Conservation (phyloP, 2,329 filamentous ascomycete species). For the Alternaria gaisen region DNA sequence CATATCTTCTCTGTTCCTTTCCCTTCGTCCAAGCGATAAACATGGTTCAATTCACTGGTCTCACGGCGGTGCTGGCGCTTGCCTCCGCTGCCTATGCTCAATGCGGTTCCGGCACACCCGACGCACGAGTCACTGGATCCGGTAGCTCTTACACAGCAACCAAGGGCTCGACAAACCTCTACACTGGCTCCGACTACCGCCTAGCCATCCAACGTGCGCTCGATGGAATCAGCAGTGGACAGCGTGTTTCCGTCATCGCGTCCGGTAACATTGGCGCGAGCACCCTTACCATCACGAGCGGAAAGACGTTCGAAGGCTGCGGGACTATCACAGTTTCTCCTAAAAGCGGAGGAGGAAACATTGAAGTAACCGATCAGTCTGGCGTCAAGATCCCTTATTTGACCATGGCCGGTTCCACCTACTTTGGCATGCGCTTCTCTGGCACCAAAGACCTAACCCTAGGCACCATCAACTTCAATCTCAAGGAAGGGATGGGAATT, state of each 20-base stretch:
- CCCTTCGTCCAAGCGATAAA: constrained; percentile 7
- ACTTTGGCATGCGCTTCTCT: constrained; percentile 66
- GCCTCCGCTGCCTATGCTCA: constrained; percentile 52
- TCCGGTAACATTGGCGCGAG: constrained; percentile 65
- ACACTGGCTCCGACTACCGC: constrained; percentile 63
- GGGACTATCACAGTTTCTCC: constrained; percentile 62
- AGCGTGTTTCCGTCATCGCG: constrained; percentile 64
- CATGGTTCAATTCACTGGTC: constrained; percentile 51
- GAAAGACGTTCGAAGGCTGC: constrained; percentile 67
- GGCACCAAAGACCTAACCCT: constrained; percentile 60
- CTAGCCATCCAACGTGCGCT: constrained; percentile 64
- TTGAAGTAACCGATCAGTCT: constrained; percentile 60
- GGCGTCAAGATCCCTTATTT: constrained; percentile 65
- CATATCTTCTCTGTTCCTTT: neutral
- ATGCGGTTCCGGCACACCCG: constrained; percentile 59
- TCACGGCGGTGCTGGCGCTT: constrained; percentile 56
- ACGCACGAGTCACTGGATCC: constrained; percentile 60
- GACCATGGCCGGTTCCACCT: constrained; percentile 65
- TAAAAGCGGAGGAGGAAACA: constrained; percentile 60
- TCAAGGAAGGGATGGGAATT: constrained; percentile 64
- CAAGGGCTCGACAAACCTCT: constrained; percentile 57
- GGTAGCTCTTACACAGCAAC: constrained; percentile 57
- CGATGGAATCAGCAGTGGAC: constrained; percentile 61
- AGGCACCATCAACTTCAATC: constrained; percentile 64
- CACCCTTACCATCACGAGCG: constrained; percentile 61